Base-by-base conservation (phyloP, 2,329 filamentous ascomycete genomes). In the Alternaria alternata region DNA sequence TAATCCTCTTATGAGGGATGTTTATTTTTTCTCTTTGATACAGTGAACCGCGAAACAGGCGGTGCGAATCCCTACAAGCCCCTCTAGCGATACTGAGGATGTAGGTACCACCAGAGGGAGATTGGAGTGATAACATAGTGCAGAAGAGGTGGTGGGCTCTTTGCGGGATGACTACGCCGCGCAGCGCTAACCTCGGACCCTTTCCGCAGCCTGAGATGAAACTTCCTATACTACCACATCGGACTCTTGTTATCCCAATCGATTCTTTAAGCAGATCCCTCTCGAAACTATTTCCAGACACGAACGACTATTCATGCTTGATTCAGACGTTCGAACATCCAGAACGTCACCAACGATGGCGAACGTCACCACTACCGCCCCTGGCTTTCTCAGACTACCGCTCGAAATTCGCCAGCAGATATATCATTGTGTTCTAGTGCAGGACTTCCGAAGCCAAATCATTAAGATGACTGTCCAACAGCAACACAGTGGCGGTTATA, bases 371-470 rank as follows among this genome's bases (percentile, higher is more conserved):
- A 36, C 34, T 7, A 36, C 34, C 34, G 34, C 7, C 22, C 48
- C 48, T 7, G 34, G 48, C 20, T 26, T 51, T 9, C 48, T 51
- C 20, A 51, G 34, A 38, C 48, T 51, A 39, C 48, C 48, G 18
- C 48, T 36, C 34, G 48, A 51, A 51, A 34, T 51, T 14, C 48
- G 48, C 3, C 48, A 51, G 34, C 34, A 39, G 2, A 51, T 51
- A 26, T 51, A 51, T 6, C 48, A 51, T 16, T 51, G 39, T 14
- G 9, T 36, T 38, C 48, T 51, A 20, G 34, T 22, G 20, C 34
- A 51, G 28, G 34, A 26, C 14, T 39, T 41, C 12, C 32, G 28
- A 22, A 51, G 48, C 20, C 34, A 22, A 20, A 39, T 7, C 3
- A 39, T 51, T 32, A 12, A 36, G 1, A 41, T 51, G 0, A 36